phyloP scores from a whole-genome alignment of 2,329 filamentous ascomycete genomes.

The Colletotrichum incanum region DNA sequence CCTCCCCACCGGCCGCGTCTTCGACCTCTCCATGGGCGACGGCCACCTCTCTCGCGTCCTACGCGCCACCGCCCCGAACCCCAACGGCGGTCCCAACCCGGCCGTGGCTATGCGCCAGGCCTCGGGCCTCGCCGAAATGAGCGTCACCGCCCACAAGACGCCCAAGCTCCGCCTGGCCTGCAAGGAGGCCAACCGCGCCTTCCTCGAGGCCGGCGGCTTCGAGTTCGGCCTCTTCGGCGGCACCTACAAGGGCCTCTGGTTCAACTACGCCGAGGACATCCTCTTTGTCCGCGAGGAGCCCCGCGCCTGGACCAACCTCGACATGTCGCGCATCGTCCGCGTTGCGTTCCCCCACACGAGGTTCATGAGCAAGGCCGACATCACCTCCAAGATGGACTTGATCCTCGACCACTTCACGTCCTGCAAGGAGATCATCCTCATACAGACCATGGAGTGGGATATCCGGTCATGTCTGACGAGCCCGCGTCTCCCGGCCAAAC shows the following conservation, averaged over 20 bases:
- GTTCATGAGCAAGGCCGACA: conserved; percentile 29
- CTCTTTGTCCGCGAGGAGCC: conserved; percentile 30
- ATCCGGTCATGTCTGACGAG: conserved; percentile 27
- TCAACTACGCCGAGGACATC: conserved; percentile 42
- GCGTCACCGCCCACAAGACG: conserved; percentile 35
- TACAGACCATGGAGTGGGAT: conserved; percentile 36
- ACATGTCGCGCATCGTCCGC: conserved; percentile 37
- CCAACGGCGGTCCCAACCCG: conserved; percentile 17
- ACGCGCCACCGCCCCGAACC: conserved; percentile 6
- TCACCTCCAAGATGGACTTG: conserved; percentile 23
- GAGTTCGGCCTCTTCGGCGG: conserved; percentile 42
- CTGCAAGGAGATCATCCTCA: conserved; percentile 39
- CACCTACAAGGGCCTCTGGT: conserved; percentile 40
- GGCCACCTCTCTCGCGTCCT: conserved; percentile 35
- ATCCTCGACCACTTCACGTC: conserved; percentile 32
- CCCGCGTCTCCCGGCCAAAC: conserved; percentile 23
- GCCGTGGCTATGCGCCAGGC: conserved; percentile 13
- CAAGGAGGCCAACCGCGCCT: conserved; percentile 37
- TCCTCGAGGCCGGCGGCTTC: conserved; percentile 33
- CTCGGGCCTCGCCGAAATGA: conserved; percentile 35
- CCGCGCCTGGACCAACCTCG: conserved; percentile 30
- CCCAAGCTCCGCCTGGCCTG: conserved; percentile 41
- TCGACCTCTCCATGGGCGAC: conserved; percentile 32
- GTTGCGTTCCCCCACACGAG: conserved; percentile 36
- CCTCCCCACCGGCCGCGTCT: conserved; percentile 37